These are phyloP conservation scores for Entoloma clypeatum DNA, from an alignment of 1,284 basidiomycete genomes.

Conservation along the genomic window DNA sequence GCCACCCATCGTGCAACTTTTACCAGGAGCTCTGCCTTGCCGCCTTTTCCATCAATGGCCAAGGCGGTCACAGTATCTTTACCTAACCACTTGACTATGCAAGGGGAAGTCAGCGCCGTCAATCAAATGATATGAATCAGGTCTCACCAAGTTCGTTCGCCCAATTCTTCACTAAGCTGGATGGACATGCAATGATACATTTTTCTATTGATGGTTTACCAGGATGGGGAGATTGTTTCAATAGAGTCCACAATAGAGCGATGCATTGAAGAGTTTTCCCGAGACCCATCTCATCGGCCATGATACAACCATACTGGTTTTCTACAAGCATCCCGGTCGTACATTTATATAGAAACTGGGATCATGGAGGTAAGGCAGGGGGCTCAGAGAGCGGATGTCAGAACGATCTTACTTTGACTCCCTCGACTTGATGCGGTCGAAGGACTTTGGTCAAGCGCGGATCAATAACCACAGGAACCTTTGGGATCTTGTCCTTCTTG, in stretches of 20 bases:
- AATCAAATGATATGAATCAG: conserved; percentile 1
- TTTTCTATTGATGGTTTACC: conserved; percentile 92
- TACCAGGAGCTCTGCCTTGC: conserved; percentile 75
- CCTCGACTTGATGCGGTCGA: conserved; percentile 96
- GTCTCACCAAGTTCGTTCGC: conserved; percentile 88
- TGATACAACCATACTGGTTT: conserved; percentile 95
- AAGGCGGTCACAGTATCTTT: conserved; percentile 77
- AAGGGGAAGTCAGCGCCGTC: conserved; percentile 4
- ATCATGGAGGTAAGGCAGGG: conserved; percentile 7
- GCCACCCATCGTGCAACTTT: conserved; percentile 86
- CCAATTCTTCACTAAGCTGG: conserved; percentile 97
- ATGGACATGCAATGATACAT: conserved; percentile 96
- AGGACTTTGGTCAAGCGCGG: conserved; percentile 84
- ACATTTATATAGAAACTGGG: conserved; percentile 92
- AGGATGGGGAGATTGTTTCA: conserved; percentile 92
- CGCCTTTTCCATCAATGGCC: conserved; percentile 88
- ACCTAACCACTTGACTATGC: conserved; percentile 88
- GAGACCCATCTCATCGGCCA: conserved; percentile 99
- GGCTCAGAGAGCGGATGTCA: conserved; percentile 1
- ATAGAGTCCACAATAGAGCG: conserved; percentile 91
- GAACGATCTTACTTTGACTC: conserved; percentile 75
- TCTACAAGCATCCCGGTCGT: conserved; percentile 91
- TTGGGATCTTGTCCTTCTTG: conserved; percentile 64
- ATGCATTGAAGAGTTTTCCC: conserved; percentile 98
- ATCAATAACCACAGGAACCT: conserved; percentile 97